These are phyloP conservation scores for Pythium guiyangense DNA, from an alignment of 352 stramenopile species.

Conservation along the genomic window DNA sequence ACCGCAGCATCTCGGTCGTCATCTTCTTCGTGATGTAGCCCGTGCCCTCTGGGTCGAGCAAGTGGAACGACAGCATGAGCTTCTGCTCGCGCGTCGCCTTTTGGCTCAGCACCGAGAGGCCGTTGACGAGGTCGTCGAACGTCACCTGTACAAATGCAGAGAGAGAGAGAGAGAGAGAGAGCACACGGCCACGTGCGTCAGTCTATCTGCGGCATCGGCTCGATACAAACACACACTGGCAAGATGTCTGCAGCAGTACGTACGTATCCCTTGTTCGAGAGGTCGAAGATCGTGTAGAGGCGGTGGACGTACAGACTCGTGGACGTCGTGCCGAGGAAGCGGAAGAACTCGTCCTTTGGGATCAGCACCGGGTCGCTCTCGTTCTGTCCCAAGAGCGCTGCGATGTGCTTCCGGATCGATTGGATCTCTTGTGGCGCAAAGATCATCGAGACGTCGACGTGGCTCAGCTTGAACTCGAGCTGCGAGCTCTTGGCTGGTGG, in stretches of 20 bases:
- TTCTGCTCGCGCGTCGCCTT: slow-evolving; percentile 86
- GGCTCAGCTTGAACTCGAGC: slow-evolving; percentile 65
- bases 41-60: slow-evolving; percentile 71
- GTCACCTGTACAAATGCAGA: slow-evolving; percentile 41
- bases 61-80: slow-evolving; percentile 81
- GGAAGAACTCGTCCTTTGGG: slow-evolving; percentile 84
- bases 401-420: slow-evolving; percentile 71
- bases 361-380: slow-evolving; percentile 74
- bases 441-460: slow-evolving; percentile 66
- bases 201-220: no score
- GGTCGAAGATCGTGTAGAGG: slow-evolving; percentile 86
- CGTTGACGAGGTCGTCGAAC: slow-evolving; percentile 81
- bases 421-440: slow-evolving; percentile 79
- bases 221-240: background rate
- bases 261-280: slow-evolving; percentile 68
- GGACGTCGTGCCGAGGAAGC: slow-evolving; percentile 64
- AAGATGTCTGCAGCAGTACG: slow-evolving; percentile 9
- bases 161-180: background rate
- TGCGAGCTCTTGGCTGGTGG: slow-evolving; percentile 25
- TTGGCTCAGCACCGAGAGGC: slow-evolving; percentile 76
- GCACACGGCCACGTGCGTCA: background rate
- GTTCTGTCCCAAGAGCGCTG: slow-evolving; percentile 54
- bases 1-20: slow-evolving; percentile 77
- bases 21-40: slow-evolving; percentile 83
- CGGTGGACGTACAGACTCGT: slow-evolving; percentile 81